These are phyloP conservation scores for Annona squamosa DNA, from an alignment of 164 flowering plant genomes.

Conservation along the genomic window DNA sequence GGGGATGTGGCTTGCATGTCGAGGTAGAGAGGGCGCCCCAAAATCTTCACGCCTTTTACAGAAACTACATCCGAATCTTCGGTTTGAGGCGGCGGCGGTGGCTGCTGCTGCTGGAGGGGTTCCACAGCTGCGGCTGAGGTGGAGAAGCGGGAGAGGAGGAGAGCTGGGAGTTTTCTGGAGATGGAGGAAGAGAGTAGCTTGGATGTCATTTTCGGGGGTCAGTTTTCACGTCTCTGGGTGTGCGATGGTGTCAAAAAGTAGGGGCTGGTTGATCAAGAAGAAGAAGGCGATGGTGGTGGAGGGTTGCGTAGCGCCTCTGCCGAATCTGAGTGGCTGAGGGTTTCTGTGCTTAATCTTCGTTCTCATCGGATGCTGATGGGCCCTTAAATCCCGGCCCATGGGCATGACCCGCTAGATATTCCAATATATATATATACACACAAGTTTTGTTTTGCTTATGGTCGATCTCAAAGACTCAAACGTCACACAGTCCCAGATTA, in stretches of 20 bases:
- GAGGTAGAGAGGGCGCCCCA: constrained; percentile 79
- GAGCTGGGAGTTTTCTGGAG: not conserved
- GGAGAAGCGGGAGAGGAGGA: constrained; percentile 19
- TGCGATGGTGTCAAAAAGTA: not conserved
- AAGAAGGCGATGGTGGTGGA: not conserved
- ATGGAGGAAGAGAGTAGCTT: constrained; percentile 25
- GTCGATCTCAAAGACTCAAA: too few species aligned
- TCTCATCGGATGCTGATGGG: too few species aligned
- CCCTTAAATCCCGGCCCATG: too few species aligned
- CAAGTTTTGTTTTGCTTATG: too few species aligned
- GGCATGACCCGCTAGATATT: too few species aligned
- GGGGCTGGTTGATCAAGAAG: too few species aligned
- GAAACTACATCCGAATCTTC: constrained; percentile 31
- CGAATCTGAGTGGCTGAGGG: too few species aligned
- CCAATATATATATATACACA: too few species aligned
- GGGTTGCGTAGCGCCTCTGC: not conserved
- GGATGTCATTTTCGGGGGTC: constrained; percentile 9
- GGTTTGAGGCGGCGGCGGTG: not conserved
- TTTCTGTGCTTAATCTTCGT: too few species aligned
- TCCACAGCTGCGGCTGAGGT: constrained; percentile 33
- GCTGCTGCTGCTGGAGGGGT: not conserved
- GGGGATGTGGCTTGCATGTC: constrained; percentile 97
- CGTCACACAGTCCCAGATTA: too few species aligned
- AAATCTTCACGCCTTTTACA: constrained; percentile 78
- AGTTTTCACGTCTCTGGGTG: not conserved